Evolutionary conservation across 257 asterid genomes (phyloP), one percentile per base, ranked within the genome.

Genomic region (Nicotiana paniculata): DNA sequence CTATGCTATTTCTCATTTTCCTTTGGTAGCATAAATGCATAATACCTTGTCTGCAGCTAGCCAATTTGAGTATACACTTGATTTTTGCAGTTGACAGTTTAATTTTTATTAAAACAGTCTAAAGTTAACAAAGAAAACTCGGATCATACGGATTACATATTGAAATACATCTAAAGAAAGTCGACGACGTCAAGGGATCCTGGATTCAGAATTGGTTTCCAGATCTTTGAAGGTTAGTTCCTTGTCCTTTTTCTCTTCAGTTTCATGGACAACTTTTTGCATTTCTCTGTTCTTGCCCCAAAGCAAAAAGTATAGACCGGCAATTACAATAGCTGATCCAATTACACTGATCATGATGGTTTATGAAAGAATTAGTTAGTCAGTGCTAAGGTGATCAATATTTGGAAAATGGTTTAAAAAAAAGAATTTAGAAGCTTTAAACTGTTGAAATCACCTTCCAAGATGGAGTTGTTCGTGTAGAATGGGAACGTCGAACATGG

Each of bases 281-380:
- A 84, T 79, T 63, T 92, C 98, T 64, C 65, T 87, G 87, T 92
- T 90, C 86, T 93, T 93, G 8, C 97, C 98, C 97, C 98, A 93
- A 62, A 93, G 89, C 84, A 93, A 82, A 80, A 89, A 57, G 89
- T 92, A 92, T 82, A 92, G 66, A 26, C 98, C 98, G 72, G 30
- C 86, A 17, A 93, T 87, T 3, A 93, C 95, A n/a, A 68, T 81
- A 54, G 61, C 84, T 0, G 98, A 92, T 84, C 97, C 97, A 59
- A 91, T 80, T 67, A 91, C 67, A 83, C 97, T 93, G 94, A 54
- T 43, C 61, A 79, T 13, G 39, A 61, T 58, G 39, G 28, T 17
- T 61, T 13, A 81, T 4, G 6, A 79, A 51, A 18, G 30, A 30
- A n/a, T 65, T 35, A 75, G 57, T 66, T 35, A 75, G 57, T 77